Percentiles rank a stretch among this genome's conserved stretches.
Conservation (phyloP, 768 basidiomycete species). For the Naganishia onofrii region DNA sequence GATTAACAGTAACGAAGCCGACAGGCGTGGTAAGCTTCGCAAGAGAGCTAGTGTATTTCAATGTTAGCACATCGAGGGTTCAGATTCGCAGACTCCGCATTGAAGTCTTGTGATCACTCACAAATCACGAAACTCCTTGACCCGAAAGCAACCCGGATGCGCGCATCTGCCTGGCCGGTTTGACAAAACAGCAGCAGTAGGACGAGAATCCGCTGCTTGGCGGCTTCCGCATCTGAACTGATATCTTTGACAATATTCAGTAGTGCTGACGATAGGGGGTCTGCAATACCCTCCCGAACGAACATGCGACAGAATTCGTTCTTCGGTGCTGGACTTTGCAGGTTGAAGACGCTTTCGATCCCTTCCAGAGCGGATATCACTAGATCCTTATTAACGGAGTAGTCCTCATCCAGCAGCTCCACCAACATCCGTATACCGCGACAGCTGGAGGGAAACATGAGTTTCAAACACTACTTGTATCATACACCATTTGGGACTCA, state of each 20-base stretch:
- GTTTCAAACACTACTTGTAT: neutral
- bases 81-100: neutral
- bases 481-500: conserved; percentile 55
- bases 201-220: conserved; percentile 84
- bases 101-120: conserved; percentile 55
- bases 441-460: conserved; percentile 59
- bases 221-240: conserved; percentile 64
- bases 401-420: conserved; percentile 94
- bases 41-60: conserved; percentile 65
- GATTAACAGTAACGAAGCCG: conserved; percentile 80
- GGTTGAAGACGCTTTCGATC: conserved; percentile 89
- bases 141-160: conserved; percentile 87
- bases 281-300: conserved; percentile 88
- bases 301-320: conserved; percentile 99
- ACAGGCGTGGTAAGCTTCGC: conserved; percentile 78
- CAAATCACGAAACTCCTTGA: conserved; percentile 83
- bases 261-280: conserved; percentile 84
- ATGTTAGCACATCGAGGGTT: neutral
- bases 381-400: conserved; percentile 82
- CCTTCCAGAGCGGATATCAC: conserved; percentile 91
- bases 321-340: conserved; percentile 90
- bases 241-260: conserved; percentile 70
- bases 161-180: conserved; percentile 90
- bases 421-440: conserved; percentile 92
- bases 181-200: conserved; percentile 89